A percentile compares a stretch with the other conserved stretches of the same genome.
These are phyloP conservation scores for Maudiozyma barnettii DNA, from an alignment of 805 yeast genomes.

Conservation along the genomic window DNA sequence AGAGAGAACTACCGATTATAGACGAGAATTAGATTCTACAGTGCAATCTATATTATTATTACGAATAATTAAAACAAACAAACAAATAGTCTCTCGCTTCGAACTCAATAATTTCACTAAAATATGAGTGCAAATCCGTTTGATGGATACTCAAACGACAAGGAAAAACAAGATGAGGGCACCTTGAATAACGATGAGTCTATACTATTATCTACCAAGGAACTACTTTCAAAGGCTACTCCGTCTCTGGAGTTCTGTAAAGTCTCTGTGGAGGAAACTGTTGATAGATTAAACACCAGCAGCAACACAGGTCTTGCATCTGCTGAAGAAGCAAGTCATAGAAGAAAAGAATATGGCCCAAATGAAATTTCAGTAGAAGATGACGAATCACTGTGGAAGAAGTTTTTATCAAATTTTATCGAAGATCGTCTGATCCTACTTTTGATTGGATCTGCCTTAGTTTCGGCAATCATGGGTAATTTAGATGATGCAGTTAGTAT, in stretches of 20 bases:
- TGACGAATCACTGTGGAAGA: slow-evolving; percentile 56
- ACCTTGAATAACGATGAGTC: slow-evolving; percentile 3
- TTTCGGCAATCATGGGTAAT: slow-evolving; percentile 87
- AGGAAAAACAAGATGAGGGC: neutral
- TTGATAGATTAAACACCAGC: slow-evolving; percentile 54
- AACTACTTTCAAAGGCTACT: slow-evolving; percentile 28
- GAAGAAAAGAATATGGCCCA: slow-evolving; percentile 68
- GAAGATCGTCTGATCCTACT: slow-evolving; percentile 86
- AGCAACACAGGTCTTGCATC: slow-evolving; percentile 50
- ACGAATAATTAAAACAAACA: too few species aligned
- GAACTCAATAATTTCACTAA: neutral
- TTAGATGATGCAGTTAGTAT: slow-evolving; percentile 90
- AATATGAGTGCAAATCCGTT: slow-evolving; percentile 31
- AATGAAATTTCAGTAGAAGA: slow-evolving; percentile 75
- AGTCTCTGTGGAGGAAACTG: slow-evolving; percentile 57
- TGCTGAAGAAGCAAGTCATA: slow-evolving; percentile 57
- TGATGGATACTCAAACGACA: slow-evolving; percentile 1
- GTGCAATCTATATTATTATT: too few species aligned
- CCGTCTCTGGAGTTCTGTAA: slow-evolving; percentile 61
- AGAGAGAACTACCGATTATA: too few species aligned
- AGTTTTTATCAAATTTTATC: slow-evolving; percentile 71
- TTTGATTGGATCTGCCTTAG: slow-evolving; percentile 79
- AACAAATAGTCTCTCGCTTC: neutral
- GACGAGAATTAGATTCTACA: too few species aligned
- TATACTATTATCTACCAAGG: slow-evolving; percentile 12